Percentiles rank a stretch among this genome's conserved stretches.
Conservation (phyloP, 2,329 filamentous ascomycete species). For the Chaetomium sp. region DNA sequence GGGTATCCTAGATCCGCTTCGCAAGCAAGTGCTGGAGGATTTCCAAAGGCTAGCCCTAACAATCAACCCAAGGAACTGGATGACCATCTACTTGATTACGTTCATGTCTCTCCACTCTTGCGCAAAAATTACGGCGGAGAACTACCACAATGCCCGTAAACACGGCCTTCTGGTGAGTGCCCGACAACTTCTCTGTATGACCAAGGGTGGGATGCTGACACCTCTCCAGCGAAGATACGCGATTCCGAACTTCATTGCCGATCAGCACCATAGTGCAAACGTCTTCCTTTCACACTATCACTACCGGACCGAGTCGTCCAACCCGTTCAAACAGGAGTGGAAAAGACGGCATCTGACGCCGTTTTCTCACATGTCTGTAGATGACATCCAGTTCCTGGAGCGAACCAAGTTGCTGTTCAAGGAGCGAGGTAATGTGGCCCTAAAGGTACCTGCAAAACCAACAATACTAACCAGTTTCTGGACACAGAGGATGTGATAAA, state of each 20-base stretch:
- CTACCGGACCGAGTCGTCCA: conserved; percentile 25
- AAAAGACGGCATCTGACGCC: conserved; percentile 22
- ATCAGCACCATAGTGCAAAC: conserved; percentile 27
- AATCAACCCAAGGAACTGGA: conserved; percentile 25
- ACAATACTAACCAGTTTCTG: conserved; percentile 13
- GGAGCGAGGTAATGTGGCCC: not conserved
- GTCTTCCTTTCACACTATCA: conserved; percentile 27
- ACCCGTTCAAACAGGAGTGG: conserved; percentile 27
- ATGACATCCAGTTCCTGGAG: conserved; percentile 13
- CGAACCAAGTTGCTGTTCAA: not conserved
- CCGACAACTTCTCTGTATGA: not conserved
- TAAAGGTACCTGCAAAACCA: not conserved
- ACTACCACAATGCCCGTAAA: conserved; percentile 27
- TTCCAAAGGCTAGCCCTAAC: conserved; percentile 22
- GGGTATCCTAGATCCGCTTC: conserved; percentile 23
- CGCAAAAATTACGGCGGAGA: conserved; percentile 20
- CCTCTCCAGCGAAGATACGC: conserved; percentile 21
- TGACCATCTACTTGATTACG: conserved; percentile 28
- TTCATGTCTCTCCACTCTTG: conserved; percentile 29
- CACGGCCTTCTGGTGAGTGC: conserved; percentile 21
- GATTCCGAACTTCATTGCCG: conserved; percentile 24
- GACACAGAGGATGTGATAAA: conserved; percentile 10
- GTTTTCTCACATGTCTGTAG: conserved; percentile 22
- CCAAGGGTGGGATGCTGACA: not conserved
- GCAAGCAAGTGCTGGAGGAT: conserved; percentile 26